Evolutionary conservation across 495 filamentous ascomycete genomes (phyloP).

Genomic region (Aspergillus baeticus): DNA sequence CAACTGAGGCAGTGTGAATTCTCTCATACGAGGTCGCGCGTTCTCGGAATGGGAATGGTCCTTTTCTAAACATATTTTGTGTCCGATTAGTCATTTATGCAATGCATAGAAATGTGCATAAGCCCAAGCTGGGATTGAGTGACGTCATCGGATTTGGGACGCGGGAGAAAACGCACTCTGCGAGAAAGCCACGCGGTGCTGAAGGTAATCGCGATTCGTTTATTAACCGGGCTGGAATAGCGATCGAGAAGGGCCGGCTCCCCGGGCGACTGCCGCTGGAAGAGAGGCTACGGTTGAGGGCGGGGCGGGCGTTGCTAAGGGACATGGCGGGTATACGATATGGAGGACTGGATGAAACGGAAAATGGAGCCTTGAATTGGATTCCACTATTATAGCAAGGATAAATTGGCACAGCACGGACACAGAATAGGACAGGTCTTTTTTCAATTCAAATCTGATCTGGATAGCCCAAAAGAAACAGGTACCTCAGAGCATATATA

Average conservation of each 20-base stretch:
- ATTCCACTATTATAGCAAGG: background rate
- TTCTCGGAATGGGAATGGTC: background rate
- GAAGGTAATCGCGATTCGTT: slow-evolving; percentile 59
- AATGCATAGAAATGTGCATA: background rate
- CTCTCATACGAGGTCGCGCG: background rate
- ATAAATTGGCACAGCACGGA: too few relatives aligned
- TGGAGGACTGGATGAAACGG: background rate
- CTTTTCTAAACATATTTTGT: background rate
- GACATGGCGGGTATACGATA: slow-evolving; percentile 4
- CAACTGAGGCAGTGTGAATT: background rate
- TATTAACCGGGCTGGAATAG: slow-evolving; percentile 53
- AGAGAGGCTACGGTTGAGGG: slow-evolving; percentile 34
- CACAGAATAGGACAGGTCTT: too few relatives aligned
- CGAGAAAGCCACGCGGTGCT: slow-evolving; percentile 43
- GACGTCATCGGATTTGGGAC: background rate
- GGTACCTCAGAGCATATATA: slow-evolving; percentile 1
- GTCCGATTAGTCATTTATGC: background rate
- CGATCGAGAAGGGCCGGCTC: slow-evolving; percentile 54
- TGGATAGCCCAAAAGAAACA: too few relatives aligned
- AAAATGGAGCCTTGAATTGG: background rate
- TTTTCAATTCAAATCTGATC: too few relatives aligned
- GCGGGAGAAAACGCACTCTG: slow-evolving; percentile 30
- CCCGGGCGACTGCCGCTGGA: slow-evolving; percentile 22
- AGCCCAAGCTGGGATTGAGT: background rate
- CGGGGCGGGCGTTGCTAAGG: slow-evolving; percentile 34